Evolutionary conservation across 768 basidiomycete genomes (phyloP), one percentile per base, ranked within the genome.

Genomic region (Paxillus rubicundulus): DNA sequence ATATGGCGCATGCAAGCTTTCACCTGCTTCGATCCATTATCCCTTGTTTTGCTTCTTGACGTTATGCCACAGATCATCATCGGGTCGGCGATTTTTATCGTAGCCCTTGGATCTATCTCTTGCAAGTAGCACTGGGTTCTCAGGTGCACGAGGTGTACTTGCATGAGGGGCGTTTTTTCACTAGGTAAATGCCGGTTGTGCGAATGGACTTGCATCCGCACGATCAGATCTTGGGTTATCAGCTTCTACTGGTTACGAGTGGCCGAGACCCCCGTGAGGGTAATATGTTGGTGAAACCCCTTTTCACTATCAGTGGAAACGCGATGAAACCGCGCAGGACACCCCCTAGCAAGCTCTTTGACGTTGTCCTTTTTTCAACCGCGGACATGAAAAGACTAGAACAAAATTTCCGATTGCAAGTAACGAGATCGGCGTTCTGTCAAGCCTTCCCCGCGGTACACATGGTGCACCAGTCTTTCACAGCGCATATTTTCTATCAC

Each of bases 21-120:
- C 51, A 82, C 84, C 61, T 73, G 62, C 49, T 64, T 68, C 42
- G 68, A 66, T 2, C 64, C 53, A 33, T 59, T 62, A 2, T 81
- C 57, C 85, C 76, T 85, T 85, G 44, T 60, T 69, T 55, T 86
- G 81, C 52, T 80, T 81, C 69, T 77, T 84, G 0, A 74, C 62
- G 0, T 59, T 62, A 62, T 70, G n/a, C 82, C 78, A 18, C 72
- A 66, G 7, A 74, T 60, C 21, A 75, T 61, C 72, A 36, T 2
- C 12, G 30, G 18, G 18, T 61, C 17, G 67, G 53, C 20, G 21
- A 44, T 10, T 10, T 33, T 39, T 17, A 7, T 28, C n/a, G 17
- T 16, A 13, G 30, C 28, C 14, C n/a, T 60, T 64, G 1, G 64
- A 62, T 21, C 67, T 68, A n/a, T n/a, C 16, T 61, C 60, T 75